These are phyloP conservation scores for Amaranthus hypochondriacus DNA, from an alignment of 148 eudicot species.

Conservation along the genomic window DNA sequence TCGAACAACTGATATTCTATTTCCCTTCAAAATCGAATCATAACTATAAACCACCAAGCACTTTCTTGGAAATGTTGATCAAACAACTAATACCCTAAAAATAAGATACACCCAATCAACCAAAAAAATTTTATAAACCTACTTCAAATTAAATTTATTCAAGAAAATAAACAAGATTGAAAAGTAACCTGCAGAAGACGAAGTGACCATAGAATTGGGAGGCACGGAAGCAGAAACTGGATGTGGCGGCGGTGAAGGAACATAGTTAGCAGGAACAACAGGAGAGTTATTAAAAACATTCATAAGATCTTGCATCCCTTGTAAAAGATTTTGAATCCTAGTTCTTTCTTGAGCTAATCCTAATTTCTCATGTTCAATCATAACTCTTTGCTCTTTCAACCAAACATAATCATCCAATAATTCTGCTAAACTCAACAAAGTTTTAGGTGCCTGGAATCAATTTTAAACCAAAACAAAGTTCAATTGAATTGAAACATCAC, in stretches of 20 bases:
- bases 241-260: slow-evolving; percentile 22
- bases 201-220: slow-evolving; percentile 17
- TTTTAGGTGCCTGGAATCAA: slow-evolving; percentile 50
- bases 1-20: not conserved
- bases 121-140: not conserved
- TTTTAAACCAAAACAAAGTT: not conserved
- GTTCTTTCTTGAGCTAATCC: slow-evolving; percentile 51
- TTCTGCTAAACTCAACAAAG: slow-evolving; percentile 55
- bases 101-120: not conserved
- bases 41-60: not conserved
- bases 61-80: not conserved
- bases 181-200: slow-evolving; percentile 34
- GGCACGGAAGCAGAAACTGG: slow-evolving; percentile 19
- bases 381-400: slow-evolving; percentile 70
- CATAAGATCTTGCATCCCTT: slow-evolving; percentile 71
- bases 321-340: slow-evolving; percentile 56
- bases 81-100: not conserved
- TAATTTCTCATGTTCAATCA: slow-evolving; percentile 53
- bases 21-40: not conserved
- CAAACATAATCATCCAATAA: slow-evolving; percentile 71
- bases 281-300: slow-evolving; percentile 45
- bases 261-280: slow-evolving; percentile 19
- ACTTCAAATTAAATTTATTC: not conserved
- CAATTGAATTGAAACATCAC: not conserved
- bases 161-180: not conserved